Evolutionary conservation across 2,329 filamentous ascomycete species (phyloP), one percentile per base, ranked within the genome.

Genomic region (Aspergillus fumigatiaffinis): DNA sequence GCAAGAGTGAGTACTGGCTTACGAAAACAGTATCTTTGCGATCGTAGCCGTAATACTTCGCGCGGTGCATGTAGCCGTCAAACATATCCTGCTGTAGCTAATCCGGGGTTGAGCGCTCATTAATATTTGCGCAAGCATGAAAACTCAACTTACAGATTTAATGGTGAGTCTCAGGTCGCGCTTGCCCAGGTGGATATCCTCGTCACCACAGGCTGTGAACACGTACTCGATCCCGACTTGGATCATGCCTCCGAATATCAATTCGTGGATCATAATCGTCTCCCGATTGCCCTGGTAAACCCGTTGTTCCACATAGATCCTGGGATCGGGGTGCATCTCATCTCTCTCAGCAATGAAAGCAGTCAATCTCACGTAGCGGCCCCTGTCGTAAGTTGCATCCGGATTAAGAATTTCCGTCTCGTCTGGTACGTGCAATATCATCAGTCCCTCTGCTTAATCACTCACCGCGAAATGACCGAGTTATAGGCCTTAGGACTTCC

Each of bases 21-120:
- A 55, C 17, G 5, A n/a, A n/a, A n/a, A 55, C 48, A 20, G n/a
- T 17, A 29, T 58, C 53, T 46, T 47, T 54, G 41, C 35, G 51
- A 47, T 63, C 48, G 38, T 63, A 64, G 47, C 62, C 62, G 52
- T 63, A 60, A 52, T 63, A 62, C 20, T 38, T 57, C 21, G 60
- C 56, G n/a, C 53, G 54, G 9, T 53, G 59, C 29, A 62, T 47
- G 46, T 56, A 59, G n/a, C 26, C 29, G 12, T 56, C 17, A 23
- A 60, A 62, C 20, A 14, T 28, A 51, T 54, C 56, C 44, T 62
- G 54, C 26, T 60, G 50, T 50, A 62, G 48, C 58, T 62, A 35
- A 14, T 35, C 29, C 12, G 12, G 12, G 4, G 29, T 14, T 35
- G 12, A 35, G 29, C 29, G 14, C 14, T 35, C 29, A 14, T 4